These are phyloP conservation scores for Diaporthe citri DNA, from an alignment of 2,329 filamentous ascomycete species.

Conservation along the genomic window DNA sequence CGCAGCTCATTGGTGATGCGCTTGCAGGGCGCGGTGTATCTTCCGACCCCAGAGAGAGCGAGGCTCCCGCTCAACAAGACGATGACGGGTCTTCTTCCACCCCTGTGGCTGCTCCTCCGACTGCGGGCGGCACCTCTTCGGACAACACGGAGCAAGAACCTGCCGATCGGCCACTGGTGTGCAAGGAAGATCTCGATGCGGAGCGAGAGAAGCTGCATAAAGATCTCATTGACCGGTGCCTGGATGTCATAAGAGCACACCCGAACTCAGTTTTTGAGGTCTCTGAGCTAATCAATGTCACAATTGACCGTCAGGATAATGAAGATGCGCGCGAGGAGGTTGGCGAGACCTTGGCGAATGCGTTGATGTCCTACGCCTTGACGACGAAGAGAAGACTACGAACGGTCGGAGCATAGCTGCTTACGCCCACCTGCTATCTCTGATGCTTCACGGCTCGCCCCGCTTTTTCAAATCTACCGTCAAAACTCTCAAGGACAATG, in stretches of 20 bases:
- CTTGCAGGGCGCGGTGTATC: conserved; percentile 44
- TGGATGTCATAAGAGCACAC: conserved; percentile 91
- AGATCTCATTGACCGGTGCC: conserved; percentile 87
- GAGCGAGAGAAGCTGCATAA: conserved; percentile 79
- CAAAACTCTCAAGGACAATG: conserved; percentile 80
- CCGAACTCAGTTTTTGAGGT: conserved; percentile 91
- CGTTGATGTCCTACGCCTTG: conserved; percentile 78
- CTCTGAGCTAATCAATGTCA: conserved; percentile 84
- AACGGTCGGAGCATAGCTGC: conserved; percentile 78
- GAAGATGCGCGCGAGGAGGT: conserved; percentile 76
- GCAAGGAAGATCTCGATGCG: conserved; percentile 83
- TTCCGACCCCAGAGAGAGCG: conserved; percentile 46
- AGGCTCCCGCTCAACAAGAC: conserved; percentile 41
- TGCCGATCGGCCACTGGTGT: conserved; percentile 56
- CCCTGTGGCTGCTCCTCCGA: conserved; percentile 14
- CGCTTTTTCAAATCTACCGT: conserved; percentile 84
- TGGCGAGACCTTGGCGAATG: conserved; percentile 85
- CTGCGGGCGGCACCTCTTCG: conserved; percentile 42
- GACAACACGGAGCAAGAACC: conserved; percentile 41
- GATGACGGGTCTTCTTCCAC: conserved; percentile 27
- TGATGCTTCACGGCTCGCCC: conserved; percentile 84
- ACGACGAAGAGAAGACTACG: conserved; percentile 75
- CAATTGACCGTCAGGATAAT: conserved; percentile 71
- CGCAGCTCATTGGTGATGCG: conserved; percentile 45
- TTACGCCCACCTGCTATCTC: conserved; percentile 90